Percentiles rank a stretch among this genome's conserved stretches.
Evolutionary conservation across 2,329 filamentous ascomycete genomes (phyloP).

Genomic region (Penicillium polonicum): DNA sequence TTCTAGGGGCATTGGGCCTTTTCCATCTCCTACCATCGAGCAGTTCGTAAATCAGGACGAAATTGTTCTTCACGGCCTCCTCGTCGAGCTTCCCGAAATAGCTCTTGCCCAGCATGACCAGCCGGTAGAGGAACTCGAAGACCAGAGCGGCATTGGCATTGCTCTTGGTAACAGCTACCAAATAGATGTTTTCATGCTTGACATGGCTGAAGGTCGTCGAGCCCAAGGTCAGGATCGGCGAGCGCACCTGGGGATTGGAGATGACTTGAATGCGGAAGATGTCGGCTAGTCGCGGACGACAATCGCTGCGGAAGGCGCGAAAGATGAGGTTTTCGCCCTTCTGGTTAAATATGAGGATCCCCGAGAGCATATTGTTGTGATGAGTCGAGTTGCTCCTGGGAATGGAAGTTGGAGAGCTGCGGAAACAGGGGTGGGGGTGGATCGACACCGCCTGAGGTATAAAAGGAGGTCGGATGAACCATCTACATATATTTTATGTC

Average conservation of each 20-base stretch:
- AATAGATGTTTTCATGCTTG: constrained; percentile 98
- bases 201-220: constrained; percentile 99
- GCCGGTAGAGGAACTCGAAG: constrained; percentile 94
- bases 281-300: constrained; percentile 92
- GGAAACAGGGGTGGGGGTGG: constrained; percentile 15
- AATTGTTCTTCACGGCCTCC: constrained; percentile 99
- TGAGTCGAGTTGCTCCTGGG: constrained; percentile 10
- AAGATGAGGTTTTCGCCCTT: constrained; percentile 99
- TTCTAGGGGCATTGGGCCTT: background rate
- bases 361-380: constrained; percentile 75
- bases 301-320: constrained; percentile 97
- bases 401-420: constrained; percentile 15
- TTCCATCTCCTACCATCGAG: constrained; percentile 67
- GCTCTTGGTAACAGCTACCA: constrained; percentile 96
- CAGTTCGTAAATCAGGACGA: constrained; percentile 96
- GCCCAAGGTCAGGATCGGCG: constrained; percentile 92
- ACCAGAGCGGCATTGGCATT: constrained; percentile 98
- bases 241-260: constrained; percentile 94
- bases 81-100: constrained; percentile 99
- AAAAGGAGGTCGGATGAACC: constrained; percentile 4
- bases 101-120: constrained; percentile 84
- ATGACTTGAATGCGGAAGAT: constrained; percentile 99
- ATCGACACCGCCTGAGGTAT: constrained; percentile 22
- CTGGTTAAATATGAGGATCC: constrained; percentile 97
- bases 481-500: too few relatives aligned